Evolutionary conservation across 2,329 filamentous ascomycete genomes (phyloP).

Genomic region (Penicillium sp.): DNA sequence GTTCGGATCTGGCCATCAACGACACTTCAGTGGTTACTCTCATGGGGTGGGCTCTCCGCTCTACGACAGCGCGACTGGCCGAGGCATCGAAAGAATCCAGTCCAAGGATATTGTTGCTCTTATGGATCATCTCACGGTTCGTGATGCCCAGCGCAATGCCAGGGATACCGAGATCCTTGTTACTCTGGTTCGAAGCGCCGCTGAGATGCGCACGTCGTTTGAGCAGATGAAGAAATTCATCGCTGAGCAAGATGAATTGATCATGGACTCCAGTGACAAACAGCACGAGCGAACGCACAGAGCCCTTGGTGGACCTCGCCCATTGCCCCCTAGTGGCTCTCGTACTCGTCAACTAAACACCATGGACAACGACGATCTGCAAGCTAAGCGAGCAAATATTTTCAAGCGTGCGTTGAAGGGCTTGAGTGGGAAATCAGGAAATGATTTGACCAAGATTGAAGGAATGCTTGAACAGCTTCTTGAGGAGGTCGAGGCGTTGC

Average conservation of each 20-base stretch:
- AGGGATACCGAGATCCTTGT: conserved; percentile 96
- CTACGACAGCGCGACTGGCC: conserved; percentile 86
- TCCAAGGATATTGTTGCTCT: conserved; percentile 95
- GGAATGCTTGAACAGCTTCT: conserved; percentile 91
- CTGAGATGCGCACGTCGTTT: conserved; percentile 96
- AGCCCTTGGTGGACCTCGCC: conserved; percentile 82
- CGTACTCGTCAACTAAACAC: conserved; percentile 58
- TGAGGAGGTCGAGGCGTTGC: conserved; percentile 85
- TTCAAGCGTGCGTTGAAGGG: conserved; percentile 93
- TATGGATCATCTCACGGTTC: conserved; percentile 98
- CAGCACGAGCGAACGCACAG: conserved; percentile 87
- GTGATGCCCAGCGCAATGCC: conserved; percentile 93
- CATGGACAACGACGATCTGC: conserved; percentile 61
- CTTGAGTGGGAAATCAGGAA: conserved; percentile 82
- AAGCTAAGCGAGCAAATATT: conserved; percentile 87
- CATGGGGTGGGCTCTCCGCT: conserved; percentile 88
- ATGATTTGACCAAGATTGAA: conserved; percentile 85
- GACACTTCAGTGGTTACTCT: conserved; percentile 84
- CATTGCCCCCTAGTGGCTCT: conserved; percentile 70
- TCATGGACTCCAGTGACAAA: conserved; percentile 84
- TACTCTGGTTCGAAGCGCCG: conserved; percentile 87
- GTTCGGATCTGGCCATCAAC: conserved; percentile 63
- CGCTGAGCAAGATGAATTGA: conserved; percentile 83
- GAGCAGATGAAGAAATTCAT: conserved; percentile 94
- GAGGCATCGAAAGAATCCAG: conserved; percentile 87